These are phyloP conservation scores for Apiotrichum brassicae DNA, from an alignment of 1,284 basidiomycete genomes.

Conservation along the genomic window DNA sequence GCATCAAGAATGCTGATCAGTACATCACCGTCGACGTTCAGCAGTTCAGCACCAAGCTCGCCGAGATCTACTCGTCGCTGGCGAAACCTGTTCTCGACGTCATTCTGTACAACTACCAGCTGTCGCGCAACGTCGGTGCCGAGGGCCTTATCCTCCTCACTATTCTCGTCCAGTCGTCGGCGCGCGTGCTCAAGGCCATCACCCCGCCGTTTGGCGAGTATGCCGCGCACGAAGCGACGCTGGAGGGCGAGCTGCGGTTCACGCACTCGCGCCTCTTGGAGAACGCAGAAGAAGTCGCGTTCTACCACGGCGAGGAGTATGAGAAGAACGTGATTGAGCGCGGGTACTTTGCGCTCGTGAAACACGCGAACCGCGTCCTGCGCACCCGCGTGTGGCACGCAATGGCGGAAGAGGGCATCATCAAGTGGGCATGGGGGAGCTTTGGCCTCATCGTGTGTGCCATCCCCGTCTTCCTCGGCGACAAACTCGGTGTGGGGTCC, in stretches of 20 bases:
- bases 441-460: constrained; percentile 90
- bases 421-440: constrained; percentile 97
- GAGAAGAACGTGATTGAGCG: constrained; percentile 92
- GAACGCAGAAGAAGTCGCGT: constrained; percentile 89
- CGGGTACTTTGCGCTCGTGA: constrained; percentile 79
- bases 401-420: constrained; percentile 87
- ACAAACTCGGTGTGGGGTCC: constrained; percentile 62
- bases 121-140: constrained; percentile 88
- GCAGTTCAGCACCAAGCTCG: constrained; percentile 82
- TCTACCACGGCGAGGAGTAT: constrained; percentile 82
- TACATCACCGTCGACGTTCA: constrained; percentile 89
- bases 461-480: constrained; percentile 84
- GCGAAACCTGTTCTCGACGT: constrained; percentile 91
- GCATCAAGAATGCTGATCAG: constrained; percentile 87
- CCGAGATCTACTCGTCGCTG: constrained; percentile 88
- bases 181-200: constrained; percentile 64
- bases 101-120: constrained; percentile 85
- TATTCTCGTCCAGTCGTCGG: constrained; percentile 73
- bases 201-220: constrained; percentile 95
- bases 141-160: constrained; percentile 85
- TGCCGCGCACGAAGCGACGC: constrained; percentile 65
- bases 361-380: constrained; percentile 80
- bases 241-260: constrained; percentile 84
- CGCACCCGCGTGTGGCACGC: constrained; percentile 81
- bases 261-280: constrained; percentile 90